Evolutionary conservation across 768 basidiomycete genomes (phyloP), one percentile per base, ranked within the genome.

Genomic region (Kwoniella sp.): DNA sequence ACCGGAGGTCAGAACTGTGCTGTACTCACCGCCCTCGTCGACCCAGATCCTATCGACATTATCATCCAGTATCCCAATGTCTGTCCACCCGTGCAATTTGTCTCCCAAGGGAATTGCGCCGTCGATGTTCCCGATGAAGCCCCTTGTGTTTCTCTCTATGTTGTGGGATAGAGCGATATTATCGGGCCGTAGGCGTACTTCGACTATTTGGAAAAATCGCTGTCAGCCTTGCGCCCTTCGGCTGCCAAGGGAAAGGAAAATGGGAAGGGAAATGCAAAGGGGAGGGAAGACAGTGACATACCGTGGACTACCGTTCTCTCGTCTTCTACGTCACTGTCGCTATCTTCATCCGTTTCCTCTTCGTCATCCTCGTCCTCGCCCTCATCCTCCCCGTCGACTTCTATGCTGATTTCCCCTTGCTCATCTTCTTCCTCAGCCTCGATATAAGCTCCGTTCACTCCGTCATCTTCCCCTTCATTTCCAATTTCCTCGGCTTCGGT

Each of bases 21-120:
- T n/a, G n/a, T n/a, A 78, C 82, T 60, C 59, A 83, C 83, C 50
- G 30, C 73, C 73, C 51, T 83, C 94, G 9, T 88, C 87, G 10
- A 88, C 86, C 7, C 83, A 80, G 58, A 97, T 89, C 52, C 83
- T 84, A 61, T 95, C 90, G 44, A 96, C 88, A 46, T 90, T 87
- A 29, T 86, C 82, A 0, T 83, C 83, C 10, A 98, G 84, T 49
- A 88, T 85, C 12, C 86, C 84, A 25, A 89, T 83, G 33, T 87
- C 86, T 65, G 90, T 85, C 91, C 92, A 96, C 22, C 91, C 92
- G 44, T 84, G 82, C 5, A 95, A 81, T 17, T 83, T 83, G 6
- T 88, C 89, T 7, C 90, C 88, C 36, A 62, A 33, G 9, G 15
- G 15, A 2, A 62, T 33, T 3, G 33, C 19, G 3, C n/a, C 24